A percentile compares a stretch with the other conserved stretches of the same genome.
Conservation (phyloP, 345 rosid species). For the Eucalyptus regnans region DNA sequence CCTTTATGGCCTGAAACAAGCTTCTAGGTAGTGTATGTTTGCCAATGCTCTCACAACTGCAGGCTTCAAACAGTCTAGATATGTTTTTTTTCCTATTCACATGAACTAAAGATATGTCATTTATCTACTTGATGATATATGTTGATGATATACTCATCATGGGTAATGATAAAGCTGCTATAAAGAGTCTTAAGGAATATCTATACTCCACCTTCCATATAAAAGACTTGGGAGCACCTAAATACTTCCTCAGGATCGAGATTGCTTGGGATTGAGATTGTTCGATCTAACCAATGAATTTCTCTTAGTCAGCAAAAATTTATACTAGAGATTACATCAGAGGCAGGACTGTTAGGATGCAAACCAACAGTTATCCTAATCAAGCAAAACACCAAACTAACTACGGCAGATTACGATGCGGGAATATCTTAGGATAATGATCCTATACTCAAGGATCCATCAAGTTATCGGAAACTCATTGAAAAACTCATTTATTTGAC, state of each 20-base stretch:
- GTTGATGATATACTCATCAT: not conserved
- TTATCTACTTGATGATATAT: not conserved
- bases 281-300: not conserved
- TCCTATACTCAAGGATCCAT: not conserved
- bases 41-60: too few relatives aligned
- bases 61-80: not conserved
- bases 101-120: not conserved
- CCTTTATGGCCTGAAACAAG: not conserved
- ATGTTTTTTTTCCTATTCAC: not conserved
- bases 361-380: not conserved
- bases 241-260: not conserved
- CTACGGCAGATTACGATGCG: not conserved
- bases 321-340: not conserved
- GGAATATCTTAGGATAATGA: not conserved
- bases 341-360: fast-evolving
- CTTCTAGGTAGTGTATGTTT: not conserved
- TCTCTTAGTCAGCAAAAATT: not conserved
- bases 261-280: not conserved
- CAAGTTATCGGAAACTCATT: not conserved
- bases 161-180: not conserved
- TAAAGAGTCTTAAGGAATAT: not conserved
- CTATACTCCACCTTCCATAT: not conserved
- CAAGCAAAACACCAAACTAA: not conserved
- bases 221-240: not conserved
- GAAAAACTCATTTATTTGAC: not conserved